Conservation (phyloP, 1,284 basidiomycete genomes). For the Cystobasidium pallidum region DNA sequence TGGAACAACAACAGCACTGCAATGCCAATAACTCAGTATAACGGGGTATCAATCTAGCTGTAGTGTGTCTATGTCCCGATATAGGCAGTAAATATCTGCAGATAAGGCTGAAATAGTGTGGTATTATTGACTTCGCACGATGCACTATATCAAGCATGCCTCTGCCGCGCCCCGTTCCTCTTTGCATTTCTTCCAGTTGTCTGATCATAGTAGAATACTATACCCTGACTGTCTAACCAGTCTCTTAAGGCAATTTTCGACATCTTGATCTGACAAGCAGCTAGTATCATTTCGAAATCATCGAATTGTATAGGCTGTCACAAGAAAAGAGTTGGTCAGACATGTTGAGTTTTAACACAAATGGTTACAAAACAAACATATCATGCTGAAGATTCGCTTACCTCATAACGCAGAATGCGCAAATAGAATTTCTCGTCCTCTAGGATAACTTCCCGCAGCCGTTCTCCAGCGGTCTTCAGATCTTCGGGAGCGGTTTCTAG, state of each 20-base stretch:
- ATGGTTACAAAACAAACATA: not conserved
- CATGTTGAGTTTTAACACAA: too few species aligned
- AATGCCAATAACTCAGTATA: not conserved
- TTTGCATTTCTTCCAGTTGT: constrained; percentile 32
- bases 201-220: constrained; percentile 42
- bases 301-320: constrained; percentile 41
- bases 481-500: constrained; percentile 32
- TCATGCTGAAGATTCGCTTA: not conserved
- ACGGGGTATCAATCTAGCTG: too few species aligned
- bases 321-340: not conserved
- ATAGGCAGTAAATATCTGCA: too few species aligned
- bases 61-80: too few species aligned
- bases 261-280: constrained; percentile 31
- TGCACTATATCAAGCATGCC: constrained; percentile 40
- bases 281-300: constrained; percentile 30
- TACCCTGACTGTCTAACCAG: constrained; percentile 42
- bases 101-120: too few species aligned
- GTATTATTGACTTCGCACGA: too few species aligned
- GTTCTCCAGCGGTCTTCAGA: constrained; percentile 34
- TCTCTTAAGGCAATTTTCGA: constrained; percentile 37
- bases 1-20: not conserved
- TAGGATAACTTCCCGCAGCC: constrained; percentile 10
- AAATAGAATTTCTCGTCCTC: constrained; percentile 31
- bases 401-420: constrained; percentile 42
- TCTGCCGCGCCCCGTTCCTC: constrained; percentile 25